phyloP scores from a whole-genome alignment of 257 asterid species.

The Solanum paucissectum region DNA sequence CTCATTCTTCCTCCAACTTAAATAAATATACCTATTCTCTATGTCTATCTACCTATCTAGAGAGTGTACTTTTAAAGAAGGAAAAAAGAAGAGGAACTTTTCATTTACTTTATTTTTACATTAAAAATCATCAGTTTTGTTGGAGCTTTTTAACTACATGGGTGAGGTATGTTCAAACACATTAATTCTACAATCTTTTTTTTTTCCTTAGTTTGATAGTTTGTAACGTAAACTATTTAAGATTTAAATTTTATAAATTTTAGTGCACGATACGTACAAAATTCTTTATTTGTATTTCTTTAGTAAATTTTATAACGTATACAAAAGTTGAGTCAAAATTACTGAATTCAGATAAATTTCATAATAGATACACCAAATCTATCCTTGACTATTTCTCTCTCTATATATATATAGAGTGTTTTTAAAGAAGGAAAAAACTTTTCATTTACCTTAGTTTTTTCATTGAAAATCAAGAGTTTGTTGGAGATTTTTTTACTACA shows the following conservation, averaged over 20 bases:
- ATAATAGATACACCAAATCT: neutral
- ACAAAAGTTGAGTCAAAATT: neutral
- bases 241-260: neutral
- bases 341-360: neutral
- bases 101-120: neutral
- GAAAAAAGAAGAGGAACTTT: neutral
- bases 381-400: neutral
- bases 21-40: neutral
- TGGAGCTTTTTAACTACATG: neutral
- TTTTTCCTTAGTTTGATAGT: neutral
- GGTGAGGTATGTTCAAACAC: slow-evolving; percentile 6
- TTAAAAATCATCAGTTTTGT: neutral
- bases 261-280: fast-evolving
- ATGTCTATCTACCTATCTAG: too few relatives aligned
- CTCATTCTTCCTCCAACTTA: too few relatives aligned
- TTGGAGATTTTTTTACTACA: neutral
- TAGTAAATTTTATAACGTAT: neutral
- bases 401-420: neutral
- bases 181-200: neutral
- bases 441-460: neutral
- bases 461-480: neutral
- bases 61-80: neutral
- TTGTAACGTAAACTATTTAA: neutral
- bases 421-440: neutral
- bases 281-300: neutral